These are phyloP conservation scores for Gaultheria prostrata DNA, from an alignment of 148 eudicot genomes.

Conservation along the genomic window DNA sequence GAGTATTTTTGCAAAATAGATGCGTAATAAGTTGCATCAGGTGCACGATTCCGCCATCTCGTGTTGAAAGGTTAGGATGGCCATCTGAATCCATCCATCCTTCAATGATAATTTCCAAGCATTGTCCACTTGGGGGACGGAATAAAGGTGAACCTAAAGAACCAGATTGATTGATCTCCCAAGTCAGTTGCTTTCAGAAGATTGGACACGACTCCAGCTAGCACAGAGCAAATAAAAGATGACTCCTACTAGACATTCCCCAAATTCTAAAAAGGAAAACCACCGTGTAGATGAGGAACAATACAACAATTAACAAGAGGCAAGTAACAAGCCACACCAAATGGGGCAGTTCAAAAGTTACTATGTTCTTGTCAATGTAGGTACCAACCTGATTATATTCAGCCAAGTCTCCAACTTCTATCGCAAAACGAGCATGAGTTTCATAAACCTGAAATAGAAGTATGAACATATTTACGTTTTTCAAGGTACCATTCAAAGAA, in stretches of 20 bases:
- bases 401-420: conserved; percentile 90
- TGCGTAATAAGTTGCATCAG: neutral
- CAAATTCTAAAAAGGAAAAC: neutral
- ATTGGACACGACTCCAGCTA: conserved; percentile 1
- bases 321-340: neutral
- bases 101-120: neutral
- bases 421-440: conserved; percentile 94
- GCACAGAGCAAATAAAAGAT: neutral
- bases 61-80: neutral
- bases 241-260: neutral
- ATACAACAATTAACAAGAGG: neutral
- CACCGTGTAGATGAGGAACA: neutral
- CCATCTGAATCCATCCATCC: neutral
- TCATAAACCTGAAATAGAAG: conserved; percentile 71
- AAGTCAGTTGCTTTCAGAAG: neutral
- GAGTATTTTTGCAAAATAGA: neutral
- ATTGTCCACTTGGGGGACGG: neutral
- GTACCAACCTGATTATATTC: conserved; percentile 85
- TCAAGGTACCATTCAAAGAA: conserved; percentile 2
- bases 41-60: neutral
- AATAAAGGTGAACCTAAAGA: neutral
- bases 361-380: neutral
- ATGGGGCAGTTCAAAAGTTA: neutral
- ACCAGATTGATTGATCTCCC: neutral
- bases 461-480: neutral